Evolutionary conservation across 1,139 yeast species (phyloP).

Genomic region (Yamadazyma mexicana): DNA sequence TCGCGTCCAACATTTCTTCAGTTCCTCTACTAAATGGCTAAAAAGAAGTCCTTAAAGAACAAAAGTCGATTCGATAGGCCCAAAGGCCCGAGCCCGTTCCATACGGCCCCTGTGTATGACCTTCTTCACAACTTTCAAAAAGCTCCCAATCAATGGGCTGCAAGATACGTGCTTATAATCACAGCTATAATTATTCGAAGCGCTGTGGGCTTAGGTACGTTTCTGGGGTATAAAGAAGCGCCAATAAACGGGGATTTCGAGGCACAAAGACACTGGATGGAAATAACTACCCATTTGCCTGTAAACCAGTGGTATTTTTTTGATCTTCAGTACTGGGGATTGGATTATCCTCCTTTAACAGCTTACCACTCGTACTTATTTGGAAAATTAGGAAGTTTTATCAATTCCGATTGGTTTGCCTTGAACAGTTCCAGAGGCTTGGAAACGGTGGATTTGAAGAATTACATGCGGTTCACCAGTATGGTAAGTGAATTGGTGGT

Average conservation of each 20-base stretch:
- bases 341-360: slow-evolving; percentile 96
- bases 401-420: slow-evolving; percentile 74
- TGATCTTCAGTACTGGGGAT: slow-evolving; percentile 92
- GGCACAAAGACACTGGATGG: slow-evolving; percentile 98
- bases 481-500: slow-evolving; percentile 70
- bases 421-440: slow-evolving; percentile 71
- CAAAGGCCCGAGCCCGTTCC: slow-evolving; percentile 20
- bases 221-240: slow-evolving; percentile 65
- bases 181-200: slow-evolving; percentile 76
- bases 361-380: slow-evolving; percentile 86
- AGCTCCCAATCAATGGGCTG: slow-evolving; percentile 89
- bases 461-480: slow-evolving; percentile 82
- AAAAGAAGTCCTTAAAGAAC: slow-evolving; percentile 5
- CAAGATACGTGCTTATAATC: slow-evolving; percentile 72
- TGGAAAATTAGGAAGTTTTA: slow-evolving; percentile 68
- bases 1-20: too few species aligned
- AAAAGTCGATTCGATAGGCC: slow-evolving; percentile 5
- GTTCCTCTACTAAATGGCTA: slow-evolving; percentile 7
- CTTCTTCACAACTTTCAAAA: slow-evolving; percentile 41
- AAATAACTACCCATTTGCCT: slow-evolving; percentile 77
- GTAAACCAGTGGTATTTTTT: slow-evolving; percentile 81
- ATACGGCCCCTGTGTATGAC: slow-evolving; percentile 39
- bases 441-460: slow-evolving; percentile 66
- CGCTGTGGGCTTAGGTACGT: slow-evolving; percentile 88
- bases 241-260: slow-evolving; percentile 96